phyloP scores from a whole-genome alignment of 2,329 filamentous ascomycete genomes.

The Colletotrichum lindemuthianum region DNA sequence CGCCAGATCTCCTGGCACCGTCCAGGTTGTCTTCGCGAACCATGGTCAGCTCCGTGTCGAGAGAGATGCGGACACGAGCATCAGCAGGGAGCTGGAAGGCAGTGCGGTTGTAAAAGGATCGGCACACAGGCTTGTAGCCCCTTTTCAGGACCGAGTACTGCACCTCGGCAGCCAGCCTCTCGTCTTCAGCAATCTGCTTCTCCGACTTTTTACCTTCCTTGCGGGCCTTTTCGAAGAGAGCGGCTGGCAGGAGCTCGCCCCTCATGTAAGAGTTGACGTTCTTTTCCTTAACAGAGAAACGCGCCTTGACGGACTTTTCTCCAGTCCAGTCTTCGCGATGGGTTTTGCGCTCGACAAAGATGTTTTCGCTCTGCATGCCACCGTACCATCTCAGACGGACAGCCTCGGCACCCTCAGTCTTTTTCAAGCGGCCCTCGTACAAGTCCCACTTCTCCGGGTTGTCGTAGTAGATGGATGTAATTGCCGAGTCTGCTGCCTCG shows the following conservation, averaged over 20 bases:
- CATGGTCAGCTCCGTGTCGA: constrained; percentile 97
- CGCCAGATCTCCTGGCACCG: constrained; percentile 76
- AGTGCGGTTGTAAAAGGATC: constrained; percentile 97
- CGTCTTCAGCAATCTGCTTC: constrained; percentile 90
- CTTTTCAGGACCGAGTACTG: constrained; percentile 93
- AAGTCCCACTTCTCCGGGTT: constrained; percentile 94
- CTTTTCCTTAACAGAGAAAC: constrained; percentile 96
- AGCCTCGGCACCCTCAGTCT: constrained; percentile 96
- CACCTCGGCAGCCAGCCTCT: constrained; percentile 88
- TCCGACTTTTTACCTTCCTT: constrained; percentile 94
- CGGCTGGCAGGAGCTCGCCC: constrained; percentile 84
- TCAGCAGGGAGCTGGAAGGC: constrained; percentile 98
- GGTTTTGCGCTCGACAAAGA: constrained; percentile 97
- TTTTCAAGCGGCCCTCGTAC: constrained; percentile 94
- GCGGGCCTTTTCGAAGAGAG: constrained; percentile 95
- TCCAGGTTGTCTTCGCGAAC: constrained; percentile 94
- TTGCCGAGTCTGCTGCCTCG: constrained; percentile 87
- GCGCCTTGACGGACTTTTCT: constrained; percentile 98
- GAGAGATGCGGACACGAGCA: constrained; percentile 92
- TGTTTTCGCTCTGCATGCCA: constrained; percentile 92
- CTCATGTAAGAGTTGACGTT: constrained; percentile 91
- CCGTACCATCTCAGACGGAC: constrained; percentile 98
- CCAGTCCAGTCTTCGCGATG: constrained; percentile 99
- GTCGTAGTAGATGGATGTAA: constrained; percentile 98
- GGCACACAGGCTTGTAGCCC: constrained; percentile 86